A percentile compares a stretch with the other conserved stretches of the same genome.
These are phyloP conservation scores for Claviceps digitariae DNA, from an alignment of 2,329 filamentous ascomycete species.

Conservation along the genomic window DNA sequence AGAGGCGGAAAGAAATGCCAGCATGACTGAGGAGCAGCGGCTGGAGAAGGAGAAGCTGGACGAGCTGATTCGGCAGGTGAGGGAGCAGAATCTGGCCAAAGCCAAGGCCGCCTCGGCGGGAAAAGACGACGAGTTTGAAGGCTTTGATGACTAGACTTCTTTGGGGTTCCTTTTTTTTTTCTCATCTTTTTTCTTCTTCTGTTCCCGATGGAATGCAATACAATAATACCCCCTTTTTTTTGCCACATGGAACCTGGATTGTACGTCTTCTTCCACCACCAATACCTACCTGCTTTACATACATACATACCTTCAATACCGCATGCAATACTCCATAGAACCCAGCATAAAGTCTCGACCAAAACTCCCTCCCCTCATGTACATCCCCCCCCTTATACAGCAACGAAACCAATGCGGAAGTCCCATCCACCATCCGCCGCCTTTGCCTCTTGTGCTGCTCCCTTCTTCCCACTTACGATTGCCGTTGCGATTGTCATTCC, in stretches of 20 bases:
- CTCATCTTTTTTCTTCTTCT: not conserved
- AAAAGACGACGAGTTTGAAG: constrained; percentile 41
- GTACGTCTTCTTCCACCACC: not conserved
- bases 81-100: constrained; percentile 39
- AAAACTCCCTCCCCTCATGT: too few relatives aligned
- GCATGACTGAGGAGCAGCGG: constrained; percentile 60
- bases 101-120: constrained; percentile 2
- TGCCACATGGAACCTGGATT: not conserved
- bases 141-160: constrained; percentile 42
- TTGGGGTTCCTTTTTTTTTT: not conserved
- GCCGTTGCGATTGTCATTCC: too few relatives aligned
- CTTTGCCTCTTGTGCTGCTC: too few relatives aligned
- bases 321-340: too few relatives aligned
- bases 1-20: constrained; percentile 47
- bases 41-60: constrained; percentile 48
- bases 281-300: too few relatives aligned
- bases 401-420: too few relatives aligned
- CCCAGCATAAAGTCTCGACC: too few relatives aligned
- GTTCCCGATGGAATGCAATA: not conserved
- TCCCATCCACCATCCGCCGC: too few relatives aligned
- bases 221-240: not conserved
- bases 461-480: too few relatives aligned
- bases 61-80: constrained; percentile 50
- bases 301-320: too few relatives aligned
- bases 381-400: too few relatives aligned